Conservation (phyloP, 2,329 filamentous ascomycete species). For the Botrytis fragariae region DNA sequence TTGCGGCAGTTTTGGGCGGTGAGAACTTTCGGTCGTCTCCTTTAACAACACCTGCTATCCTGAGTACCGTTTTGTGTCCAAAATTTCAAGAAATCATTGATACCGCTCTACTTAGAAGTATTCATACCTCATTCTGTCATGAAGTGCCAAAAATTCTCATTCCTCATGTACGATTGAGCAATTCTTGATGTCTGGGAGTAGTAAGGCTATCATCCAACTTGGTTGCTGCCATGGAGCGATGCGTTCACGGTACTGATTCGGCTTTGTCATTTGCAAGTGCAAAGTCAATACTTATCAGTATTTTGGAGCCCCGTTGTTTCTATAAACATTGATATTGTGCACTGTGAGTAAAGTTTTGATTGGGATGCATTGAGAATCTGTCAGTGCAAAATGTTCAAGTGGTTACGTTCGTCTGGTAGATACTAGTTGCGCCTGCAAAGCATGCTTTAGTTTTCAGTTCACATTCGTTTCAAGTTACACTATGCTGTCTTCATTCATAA, state of each 20-base stretch:
- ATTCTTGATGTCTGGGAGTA: neutral
- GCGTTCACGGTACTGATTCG: neutral
- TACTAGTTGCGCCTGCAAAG: neutral
- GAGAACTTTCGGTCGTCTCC: neutral
- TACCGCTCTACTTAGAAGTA: neutral
- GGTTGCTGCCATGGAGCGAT: neutral
- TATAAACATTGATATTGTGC: neutral
- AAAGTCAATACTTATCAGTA: neutral
- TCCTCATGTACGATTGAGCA: neutral
- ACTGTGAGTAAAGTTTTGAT: neutral
- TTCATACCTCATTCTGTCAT: neutral
- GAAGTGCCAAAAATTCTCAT: neutral
- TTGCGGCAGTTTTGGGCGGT: neutral
- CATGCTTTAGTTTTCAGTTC: neutral
- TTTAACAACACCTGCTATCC: neutral
- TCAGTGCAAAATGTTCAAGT: neutral
- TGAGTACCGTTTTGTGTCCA: neutral
- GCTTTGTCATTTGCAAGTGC: neutral
- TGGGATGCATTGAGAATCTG: neutral
- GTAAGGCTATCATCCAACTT: neutral
- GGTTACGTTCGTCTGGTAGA: neutral
- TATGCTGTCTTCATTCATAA: neutral
- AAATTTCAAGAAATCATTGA: neutral
- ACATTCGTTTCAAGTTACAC: neutral
- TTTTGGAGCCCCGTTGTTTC: rapidly evolving